Percentiles rank a stretch among this genome's conserved stretches.
phyloP scores from a whole-genome alignment of 1,139 yeast genomes.

The Candida sp. region DNA sequence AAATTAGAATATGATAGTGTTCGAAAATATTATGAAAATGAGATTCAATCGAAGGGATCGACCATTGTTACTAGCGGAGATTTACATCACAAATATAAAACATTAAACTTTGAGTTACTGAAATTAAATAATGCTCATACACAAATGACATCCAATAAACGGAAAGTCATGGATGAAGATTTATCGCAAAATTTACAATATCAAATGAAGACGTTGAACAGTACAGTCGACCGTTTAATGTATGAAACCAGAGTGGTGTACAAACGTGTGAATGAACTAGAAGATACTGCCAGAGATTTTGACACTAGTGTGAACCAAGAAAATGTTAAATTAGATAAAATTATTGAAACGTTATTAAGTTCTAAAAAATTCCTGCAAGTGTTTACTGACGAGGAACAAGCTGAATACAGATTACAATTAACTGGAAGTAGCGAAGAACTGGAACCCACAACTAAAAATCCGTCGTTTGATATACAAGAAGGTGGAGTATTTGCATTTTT shows the following conservation, averaged over 20 bases:
- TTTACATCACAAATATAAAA: slow-evolving; percentile 22
- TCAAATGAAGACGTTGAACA: slow-evolving; percentile 61
- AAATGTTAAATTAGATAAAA: slow-evolving; percentile 19
- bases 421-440: slow-evolving; percentile 15
- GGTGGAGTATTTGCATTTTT: slow-evolving; percentile 17
- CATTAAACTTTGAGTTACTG: slow-evolving; percentile 28
- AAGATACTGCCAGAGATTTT: slow-evolving; percentile 54
- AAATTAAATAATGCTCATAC: slow-evolving; percentile 26
- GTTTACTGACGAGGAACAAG: slow-evolving; percentile 28
- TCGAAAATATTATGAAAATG: slow-evolving; percentile 11
- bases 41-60: slow-evolving; percentile 2
- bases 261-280: slow-evolving; percentile 77
- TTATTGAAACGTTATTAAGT: slow-evolving; percentile 35
- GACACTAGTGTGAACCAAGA: slow-evolving; percentile 36
- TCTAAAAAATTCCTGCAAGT: slow-evolving; percentile 33
- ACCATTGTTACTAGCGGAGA: slow-evolving; percentile 11
- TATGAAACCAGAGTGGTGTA: slow-evolving; percentile 76
- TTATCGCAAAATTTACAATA: slow-evolving; percentile 33
- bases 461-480: background rate
- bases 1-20: slow-evolving; percentile 18
- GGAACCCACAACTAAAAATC: slow-evolving; percentile 12
- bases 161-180: slow-evolving; percentile 29
- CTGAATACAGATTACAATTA: slow-evolving; percentile 22
- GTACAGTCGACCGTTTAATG: slow-evolving; percentile 70
- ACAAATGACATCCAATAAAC: slow-evolving; percentile 26